phyloP scores from a whole-genome alignment of 805 yeast species.

The Pichia exigua region DNA sequence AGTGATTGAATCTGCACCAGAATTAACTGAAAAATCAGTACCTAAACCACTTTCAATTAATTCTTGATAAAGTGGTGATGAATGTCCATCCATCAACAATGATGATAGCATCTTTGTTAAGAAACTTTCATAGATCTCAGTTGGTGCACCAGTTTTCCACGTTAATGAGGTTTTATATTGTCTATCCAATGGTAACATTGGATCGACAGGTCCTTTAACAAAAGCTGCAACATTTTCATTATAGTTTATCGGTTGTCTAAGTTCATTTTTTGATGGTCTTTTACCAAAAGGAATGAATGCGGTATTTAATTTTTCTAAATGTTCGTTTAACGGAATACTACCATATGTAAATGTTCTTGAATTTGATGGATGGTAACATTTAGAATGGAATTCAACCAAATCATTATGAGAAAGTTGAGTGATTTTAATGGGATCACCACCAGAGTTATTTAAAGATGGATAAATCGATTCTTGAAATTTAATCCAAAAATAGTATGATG shows the following conservation, averaged over 20 bases:
- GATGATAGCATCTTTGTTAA: constrained; percentile 63
- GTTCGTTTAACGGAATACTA: constrained; percentile 53
- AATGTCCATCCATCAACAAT: constrained; percentile 81
- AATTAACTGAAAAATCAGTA: constrained; percentile 76
- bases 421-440: constrained; percentile 85
- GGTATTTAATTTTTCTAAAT: constrained; percentile 47
- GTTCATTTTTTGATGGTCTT: constrained; percentile 26
- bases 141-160: constrained; percentile 78
- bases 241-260: constrained; percentile 43
- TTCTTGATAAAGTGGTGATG: constrained; percentile 82
- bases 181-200: constrained; percentile 53
- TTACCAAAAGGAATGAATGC: constrained; percentile 48
- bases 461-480: constrained; percentile 76
- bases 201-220: constrained; percentile 74
- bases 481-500: constrained; percentile 79
- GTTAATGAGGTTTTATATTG: constrained; percentile 80
- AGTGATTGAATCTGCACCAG: constrained; percentile 81
- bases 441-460: constrained; percentile 81
- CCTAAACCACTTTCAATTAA: constrained; percentile 81
- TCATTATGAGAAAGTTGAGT: constrained; percentile 70
- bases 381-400: constrained; percentile 64
- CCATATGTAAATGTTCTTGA: constrained; percentile 87
- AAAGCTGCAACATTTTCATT: constrained; percentile 27
- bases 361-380: constrained; percentile 85
- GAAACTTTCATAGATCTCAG: constrained; percentile 61